phyloP scores from a whole-genome alignment of 495 filamentous ascomycete species.

The Parmelia sp. region DNA sequence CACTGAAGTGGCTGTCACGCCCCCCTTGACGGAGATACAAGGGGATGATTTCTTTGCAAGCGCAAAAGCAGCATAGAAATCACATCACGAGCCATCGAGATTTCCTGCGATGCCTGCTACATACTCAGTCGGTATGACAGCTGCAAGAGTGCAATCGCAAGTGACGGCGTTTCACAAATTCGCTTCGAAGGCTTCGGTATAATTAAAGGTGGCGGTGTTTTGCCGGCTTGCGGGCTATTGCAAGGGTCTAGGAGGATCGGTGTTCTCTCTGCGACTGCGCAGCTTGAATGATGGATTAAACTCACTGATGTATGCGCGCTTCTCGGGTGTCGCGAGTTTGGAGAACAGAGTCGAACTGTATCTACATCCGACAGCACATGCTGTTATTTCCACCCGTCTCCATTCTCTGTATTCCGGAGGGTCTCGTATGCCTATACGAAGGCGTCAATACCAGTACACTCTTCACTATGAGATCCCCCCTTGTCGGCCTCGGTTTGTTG shows the following conservation, averaged over 20 bases:
- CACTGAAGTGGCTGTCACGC: not conserved
- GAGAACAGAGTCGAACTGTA: not conserved
- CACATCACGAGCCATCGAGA: not conserved
- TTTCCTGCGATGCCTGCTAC: not conserved
- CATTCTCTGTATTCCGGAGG: not conserved
- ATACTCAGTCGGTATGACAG: not conserved
- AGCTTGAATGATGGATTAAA: not conserved
- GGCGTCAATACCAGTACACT: not conserved
- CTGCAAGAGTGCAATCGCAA: too few species aligned
- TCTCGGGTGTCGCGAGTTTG: not conserved
- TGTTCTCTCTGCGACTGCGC: not conserved
- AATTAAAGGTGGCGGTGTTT: not conserved
- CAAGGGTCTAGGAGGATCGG: not conserved
- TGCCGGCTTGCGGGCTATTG: not conserved
- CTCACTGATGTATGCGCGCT: not conserved
- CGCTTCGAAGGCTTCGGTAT: not conserved
- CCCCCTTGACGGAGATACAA: not conserved
- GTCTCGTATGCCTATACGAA: not conserved
- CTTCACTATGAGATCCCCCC: not conserved
- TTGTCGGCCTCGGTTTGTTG: not conserved
- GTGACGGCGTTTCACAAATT: not conserved
- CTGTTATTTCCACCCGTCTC: not conserved
- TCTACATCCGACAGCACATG: not conserved
- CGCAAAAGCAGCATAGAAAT: not conserved
- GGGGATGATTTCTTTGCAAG: not conserved